phyloP scores from a whole-genome alignment of 306 rosid species.

The Malus asiatica region DNA sequence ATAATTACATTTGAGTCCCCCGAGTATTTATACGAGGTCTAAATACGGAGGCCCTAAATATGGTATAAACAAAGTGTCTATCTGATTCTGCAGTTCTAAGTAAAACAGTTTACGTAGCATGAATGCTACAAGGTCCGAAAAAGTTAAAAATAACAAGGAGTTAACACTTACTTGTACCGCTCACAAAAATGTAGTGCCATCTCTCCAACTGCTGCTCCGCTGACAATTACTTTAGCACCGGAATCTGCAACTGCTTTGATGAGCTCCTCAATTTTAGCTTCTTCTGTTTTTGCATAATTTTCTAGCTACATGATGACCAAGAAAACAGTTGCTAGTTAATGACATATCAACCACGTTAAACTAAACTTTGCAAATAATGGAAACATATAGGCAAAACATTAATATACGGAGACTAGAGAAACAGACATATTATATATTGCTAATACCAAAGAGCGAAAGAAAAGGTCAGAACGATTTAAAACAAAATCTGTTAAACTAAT shows the following conservation, averaged over 20 bases:
- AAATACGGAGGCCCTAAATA: no score
- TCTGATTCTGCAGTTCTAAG: neutral
- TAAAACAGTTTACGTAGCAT: no score
- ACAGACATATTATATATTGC: neutral
- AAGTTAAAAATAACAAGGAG: neutral
- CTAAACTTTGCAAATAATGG: neutral
- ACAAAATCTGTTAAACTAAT: no score
- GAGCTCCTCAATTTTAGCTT: conserved; percentile 88
- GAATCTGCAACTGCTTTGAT: conserved; percentile 96
- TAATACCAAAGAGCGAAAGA: neutral
- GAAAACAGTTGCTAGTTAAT: neutral
- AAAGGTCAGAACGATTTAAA: neutral
- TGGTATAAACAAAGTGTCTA: neutral
- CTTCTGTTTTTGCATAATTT: conserved; percentile 87
- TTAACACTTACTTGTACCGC: conserved; percentile 56
- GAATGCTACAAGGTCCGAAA: neutral
- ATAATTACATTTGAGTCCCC: no score
- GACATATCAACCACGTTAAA: neutral
- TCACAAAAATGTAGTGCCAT: conserved; percentile 98
- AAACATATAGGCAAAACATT: neutral
- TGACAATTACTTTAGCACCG: conserved; percentile 82
- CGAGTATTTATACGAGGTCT: no score
- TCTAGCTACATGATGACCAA: conserved; percentile 48
- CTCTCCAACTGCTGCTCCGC: conserved; percentile 94
- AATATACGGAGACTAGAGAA: neutral